A percentile compares a stretch with the other conserved stretches of the same genome.
Evolutionary conservation across 1,139 yeast species (phyloP).

Genomic region (Geotrichum europaeum): DNA sequence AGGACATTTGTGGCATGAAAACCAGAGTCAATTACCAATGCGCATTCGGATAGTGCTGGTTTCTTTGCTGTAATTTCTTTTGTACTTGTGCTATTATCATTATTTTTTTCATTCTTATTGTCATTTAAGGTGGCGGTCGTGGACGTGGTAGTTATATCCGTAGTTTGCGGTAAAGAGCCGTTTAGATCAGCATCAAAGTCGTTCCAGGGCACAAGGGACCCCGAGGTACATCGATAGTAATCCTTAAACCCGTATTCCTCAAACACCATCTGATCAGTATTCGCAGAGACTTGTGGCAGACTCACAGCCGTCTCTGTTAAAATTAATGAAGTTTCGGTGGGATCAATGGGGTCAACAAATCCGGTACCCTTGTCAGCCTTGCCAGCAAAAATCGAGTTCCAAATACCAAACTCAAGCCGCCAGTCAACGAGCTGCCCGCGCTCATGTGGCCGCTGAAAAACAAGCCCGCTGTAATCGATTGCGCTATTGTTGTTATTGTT

Average conservation of each 20-base stretch:
- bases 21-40: slow-evolving; percentile 81
- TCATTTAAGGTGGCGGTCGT: neutral
- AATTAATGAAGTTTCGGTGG: slow-evolving; percentile 47
- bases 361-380: slow-evolving; percentile 20
- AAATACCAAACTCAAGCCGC: slow-evolving; percentile 86
- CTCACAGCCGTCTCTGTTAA: slow-evolving; percentile 78
- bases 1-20: slow-evolving; percentile 81
- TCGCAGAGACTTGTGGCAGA: slow-evolving; percentile 73
- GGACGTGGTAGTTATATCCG: neutral
- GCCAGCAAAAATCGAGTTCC: slow-evolving; percentile 63
- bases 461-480: slow-evolving; percentile 69
- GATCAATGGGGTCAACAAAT: slow-evolving; percentile 39
- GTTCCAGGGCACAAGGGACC: slow-evolving; percentile 69
- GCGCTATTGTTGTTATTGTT: slow-evolving; percentile 36
- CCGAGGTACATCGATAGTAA: slow-evolving; percentile 58
- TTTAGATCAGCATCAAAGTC: slow-evolving; percentile 15
- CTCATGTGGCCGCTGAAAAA: slow-evolving; percentile 76
- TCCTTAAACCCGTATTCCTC: slow-evolving; percentile 84
- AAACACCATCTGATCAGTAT: slow-evolving; percentile 86
- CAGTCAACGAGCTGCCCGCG: slow-evolving; percentile 82
- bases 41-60: slow-evolving; percentile 49
- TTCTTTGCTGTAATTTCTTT: slow-evolving; percentile 1
- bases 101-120: neutral
- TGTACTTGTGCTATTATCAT: neutral
- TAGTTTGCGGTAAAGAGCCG: neutral